Base-by-base conservation (phyloP, 179 eudicot genomes). In the Pouteria campechiana region DNA sequence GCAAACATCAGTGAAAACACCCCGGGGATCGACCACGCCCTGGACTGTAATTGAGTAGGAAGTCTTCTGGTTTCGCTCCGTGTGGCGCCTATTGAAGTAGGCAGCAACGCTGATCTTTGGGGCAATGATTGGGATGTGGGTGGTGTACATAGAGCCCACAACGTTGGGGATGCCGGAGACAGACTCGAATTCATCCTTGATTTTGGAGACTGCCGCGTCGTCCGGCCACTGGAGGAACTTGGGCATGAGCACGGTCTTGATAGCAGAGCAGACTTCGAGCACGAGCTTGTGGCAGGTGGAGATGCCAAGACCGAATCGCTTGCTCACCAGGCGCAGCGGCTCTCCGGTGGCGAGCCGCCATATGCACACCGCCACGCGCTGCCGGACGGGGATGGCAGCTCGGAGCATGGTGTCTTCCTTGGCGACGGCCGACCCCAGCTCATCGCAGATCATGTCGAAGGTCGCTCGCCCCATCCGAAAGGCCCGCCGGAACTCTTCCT, bases 261-360 rank as follows among this genome's bases (percentile, higher is more conserved):
- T 81, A 0, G 92, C 92, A 0, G 65, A 9, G 18, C 82, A 81
- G 2, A 81, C 92, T 14, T 81, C 85, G 0, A 81, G 47, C 0
- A 74, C 67, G 0, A 81, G 70, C 32, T 81, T 81, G 21, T 81
- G 92, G 24, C 92, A 81, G 3, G 92, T 77, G 6, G 85, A 77
- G 4, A 81, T 81, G 12, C 92, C 92, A 0, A 81, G 31, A 0
- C 92, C 92, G 43, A 81, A 81, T 10, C 71, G 61, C 19, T 67
- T 70, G 0, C 85, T 77, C 0, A 81, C 82, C 2, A 64, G 57
- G 1, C 92, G 67, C 3, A 81, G 76, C 9, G 92, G 82, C 39
- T 81, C 92, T 0, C 92, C 92, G 0, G 82, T 77, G 4, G 92
- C 92, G 3, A 81, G 48, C 37, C 92, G 59, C 72, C 76, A 77